Evolutionary conservation across 305 asterid species (phyloP).

Genomic region (Euphrasia arctica): DNA sequence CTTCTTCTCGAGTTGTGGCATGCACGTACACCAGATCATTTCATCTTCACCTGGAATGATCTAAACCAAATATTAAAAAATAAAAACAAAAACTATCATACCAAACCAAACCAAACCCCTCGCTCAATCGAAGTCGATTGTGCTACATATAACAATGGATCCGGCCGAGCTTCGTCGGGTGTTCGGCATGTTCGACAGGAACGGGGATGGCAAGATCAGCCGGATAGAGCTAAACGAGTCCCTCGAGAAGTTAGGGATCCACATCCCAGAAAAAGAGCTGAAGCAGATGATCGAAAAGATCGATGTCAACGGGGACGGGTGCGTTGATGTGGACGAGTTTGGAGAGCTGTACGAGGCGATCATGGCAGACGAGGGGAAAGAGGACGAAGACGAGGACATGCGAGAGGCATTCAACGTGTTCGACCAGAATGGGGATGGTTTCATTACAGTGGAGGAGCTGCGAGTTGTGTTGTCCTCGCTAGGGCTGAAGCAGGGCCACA

Average conservation of each 20-base stretch:
- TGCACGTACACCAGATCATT: constrained; percentile 15
- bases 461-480: constrained; percentile 51
- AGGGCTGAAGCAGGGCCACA: constrained; percentile 58
- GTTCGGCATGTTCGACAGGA: constrained; percentile 55
- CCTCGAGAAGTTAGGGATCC: constrained; percentile 45
- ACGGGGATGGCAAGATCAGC: constrained; percentile 55
- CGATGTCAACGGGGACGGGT: constrained; percentile 59
- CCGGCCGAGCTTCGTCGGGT: constrained; percentile 50
- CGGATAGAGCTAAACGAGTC: constrained; percentile 48
- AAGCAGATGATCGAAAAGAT: constrained; percentile 51
- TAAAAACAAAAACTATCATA: not conserved
- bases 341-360: constrained; percentile 42
- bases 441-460: constrained; percentile 60
- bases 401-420: constrained; percentile 61
- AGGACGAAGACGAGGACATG: constrained; percentile 55
- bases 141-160: constrained; percentile 34
- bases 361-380: constrained; percentile 42
- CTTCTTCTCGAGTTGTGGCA: constrained; percentile 8
- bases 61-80: not conserved
- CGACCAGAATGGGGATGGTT: constrained; percentile 66
- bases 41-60: constrained; percentile 12
- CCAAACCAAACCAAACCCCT: not conserved
- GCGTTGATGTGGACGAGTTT: constrained; percentile 50
- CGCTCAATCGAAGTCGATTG: not conserved
- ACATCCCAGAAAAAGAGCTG: constrained; percentile 50